Conservation (phyloP, 768 basidiomycete species). For the Sarcomyxa edulis region DNA sequence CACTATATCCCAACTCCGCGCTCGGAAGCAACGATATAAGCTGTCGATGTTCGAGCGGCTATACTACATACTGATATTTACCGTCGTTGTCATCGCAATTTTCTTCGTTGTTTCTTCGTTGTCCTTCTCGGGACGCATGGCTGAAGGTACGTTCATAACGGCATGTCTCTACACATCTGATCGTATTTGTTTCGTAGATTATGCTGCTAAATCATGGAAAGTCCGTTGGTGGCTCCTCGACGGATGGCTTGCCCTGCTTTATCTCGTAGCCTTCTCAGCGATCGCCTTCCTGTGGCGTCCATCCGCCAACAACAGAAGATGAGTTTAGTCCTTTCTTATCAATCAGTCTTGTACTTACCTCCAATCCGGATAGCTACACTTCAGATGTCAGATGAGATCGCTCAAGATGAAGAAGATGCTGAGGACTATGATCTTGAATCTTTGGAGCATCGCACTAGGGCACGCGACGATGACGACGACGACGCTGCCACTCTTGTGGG, state of each 20-base stretch:
- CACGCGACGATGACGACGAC: constrained; percentile 57
- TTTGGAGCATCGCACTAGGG: constrained; percentile 49
- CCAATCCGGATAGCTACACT: constrained; percentile 56
- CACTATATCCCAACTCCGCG: constrained; percentile 81
- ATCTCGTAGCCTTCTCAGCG: constrained; percentile 70
- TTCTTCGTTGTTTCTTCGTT: constrained; percentile 94
- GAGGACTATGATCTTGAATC: constrained; percentile 89
- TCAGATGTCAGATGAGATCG: constrained; percentile 94
- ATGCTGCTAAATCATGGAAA: constrained; percentile 86
- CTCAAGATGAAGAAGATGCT: constrained; percentile 91
- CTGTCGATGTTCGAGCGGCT: constrained; percentile 84
- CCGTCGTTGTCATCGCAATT: constrained; percentile 74
- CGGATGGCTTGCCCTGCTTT: constrained; percentile 88
- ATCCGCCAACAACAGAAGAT: constrained; percentile 83
- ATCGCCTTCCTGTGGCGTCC: constrained; percentile 95
- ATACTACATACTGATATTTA: constrained; percentile 77
- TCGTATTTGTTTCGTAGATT: constrained; percentile 46
- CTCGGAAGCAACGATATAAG: constrained; percentile 85
- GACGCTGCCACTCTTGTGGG: constrained; percentile 73
- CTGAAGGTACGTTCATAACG: constrained; percentile 60
- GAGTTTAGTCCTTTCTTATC: constrained; percentile 30
- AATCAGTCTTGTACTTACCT: constrained; percentile 17
- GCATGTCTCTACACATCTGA: not conserved
- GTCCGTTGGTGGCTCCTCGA: constrained; percentile 95
- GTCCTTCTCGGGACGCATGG: constrained; percentile 85